Percentiles rank a stretch among this genome's conserved stretches.
These are phyloP conservation scores for Favolaschia claudopus DNA, from an alignment of 768 basidiomycete genomes.

Conservation along the genomic window DNA sequence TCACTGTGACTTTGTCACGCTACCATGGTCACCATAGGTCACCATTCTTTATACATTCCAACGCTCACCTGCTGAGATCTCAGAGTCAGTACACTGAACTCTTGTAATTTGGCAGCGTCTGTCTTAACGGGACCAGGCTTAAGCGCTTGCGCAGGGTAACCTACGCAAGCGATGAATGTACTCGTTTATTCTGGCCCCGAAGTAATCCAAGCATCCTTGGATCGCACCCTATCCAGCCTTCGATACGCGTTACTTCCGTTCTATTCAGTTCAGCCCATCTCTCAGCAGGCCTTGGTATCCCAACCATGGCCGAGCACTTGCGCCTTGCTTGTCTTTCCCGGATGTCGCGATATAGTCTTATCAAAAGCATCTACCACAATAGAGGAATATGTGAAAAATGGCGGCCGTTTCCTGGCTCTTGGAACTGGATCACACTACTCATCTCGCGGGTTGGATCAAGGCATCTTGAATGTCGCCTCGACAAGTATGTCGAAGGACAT, in stretches of 20 bases:
- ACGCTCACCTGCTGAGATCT: no score
- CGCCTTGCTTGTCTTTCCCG: constrained; percentile 82
- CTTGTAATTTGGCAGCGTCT: no score
- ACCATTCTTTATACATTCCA: no score
- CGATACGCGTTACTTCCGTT: constrained; percentile 68
- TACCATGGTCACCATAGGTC: no score
- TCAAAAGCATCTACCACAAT: constrained; percentile 54
- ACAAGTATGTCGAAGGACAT: constrained; percentile 34
- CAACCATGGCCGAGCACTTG: constrained; percentile 84
- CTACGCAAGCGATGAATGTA: constrained; percentile 73
- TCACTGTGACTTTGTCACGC: no score
- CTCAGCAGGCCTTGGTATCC: constrained; percentile 58
- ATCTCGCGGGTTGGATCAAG: constrained; percentile 44
- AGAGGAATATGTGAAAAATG: constrained; percentile 64
- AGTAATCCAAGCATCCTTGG: constrained; percentile 53
- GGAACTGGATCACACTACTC: constrained; percentile 61
- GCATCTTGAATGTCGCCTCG: constrained; percentile 46
- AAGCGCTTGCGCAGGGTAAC: no score
- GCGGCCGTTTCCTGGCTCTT: constrained; percentile 77
- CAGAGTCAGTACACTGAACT: no score
- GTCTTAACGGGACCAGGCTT: no score
- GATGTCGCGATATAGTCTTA: constrained; percentile 54
- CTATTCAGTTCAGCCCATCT: constrained; percentile 80
- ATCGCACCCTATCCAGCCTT: constrained; percentile 54
- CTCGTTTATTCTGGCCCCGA: constrained; percentile 76